Evolutionary conservation across 2,329 filamentous ascomycete species (phyloP).

Genomic region (Didymella arachidicola): DNA sequence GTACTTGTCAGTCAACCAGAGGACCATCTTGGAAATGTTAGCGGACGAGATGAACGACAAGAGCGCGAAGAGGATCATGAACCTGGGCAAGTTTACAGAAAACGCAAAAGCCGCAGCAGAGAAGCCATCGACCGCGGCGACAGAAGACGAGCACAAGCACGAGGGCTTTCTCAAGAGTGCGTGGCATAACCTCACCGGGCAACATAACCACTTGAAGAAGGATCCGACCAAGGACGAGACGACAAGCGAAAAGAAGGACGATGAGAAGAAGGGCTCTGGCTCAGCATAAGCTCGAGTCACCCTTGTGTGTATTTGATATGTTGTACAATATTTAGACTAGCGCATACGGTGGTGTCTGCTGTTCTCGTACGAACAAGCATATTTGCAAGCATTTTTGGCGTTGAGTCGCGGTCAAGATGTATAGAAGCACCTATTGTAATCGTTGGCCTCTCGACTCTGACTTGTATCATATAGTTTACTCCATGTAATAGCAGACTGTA

Average conservation of each 20-base stretch:
- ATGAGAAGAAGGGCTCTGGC: constrained; percentile 46
- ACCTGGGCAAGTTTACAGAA: constrained; percentile 64
- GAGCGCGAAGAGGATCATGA: constrained; percentile 91
- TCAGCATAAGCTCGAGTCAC: constrained; percentile 29
- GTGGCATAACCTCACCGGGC: constrained; percentile 91
- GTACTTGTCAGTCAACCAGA: constrained; percentile 88
- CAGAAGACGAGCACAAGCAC: constrained; percentile 65
- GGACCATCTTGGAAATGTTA: constrained; percentile 92
- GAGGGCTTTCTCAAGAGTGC: constrained; percentile 92
- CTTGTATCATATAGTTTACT: constrained; percentile 35
- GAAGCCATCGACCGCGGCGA: constrained; percentile 23
- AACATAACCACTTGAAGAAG: constrained; percentile 54
- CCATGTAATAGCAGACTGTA: constrained; percentile 14
- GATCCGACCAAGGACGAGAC: constrained; percentile 39
- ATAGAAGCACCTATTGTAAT: constrained; percentile 31
- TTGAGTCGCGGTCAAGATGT: constrained; percentile 30
- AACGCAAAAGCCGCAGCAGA: constrained; percentile 27
- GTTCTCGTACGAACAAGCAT: constrained; percentile 25
- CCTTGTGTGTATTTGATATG: constrained; percentile 18
- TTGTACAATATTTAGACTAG: constrained; percentile 28
- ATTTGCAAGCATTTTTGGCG: constrained; percentile 44
- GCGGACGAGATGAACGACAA: constrained; percentile 96
- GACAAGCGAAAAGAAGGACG: constrained; percentile 33
- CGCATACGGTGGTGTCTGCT: constrained; percentile 25
- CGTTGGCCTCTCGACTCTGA: constrained; percentile 47